A percentile compares a stretch with the other conserved stretches of the same genome.
phyloP scores from a whole-genome alignment of 352 stramenopile genomes.

The Blastocystis sp. region DNA sequence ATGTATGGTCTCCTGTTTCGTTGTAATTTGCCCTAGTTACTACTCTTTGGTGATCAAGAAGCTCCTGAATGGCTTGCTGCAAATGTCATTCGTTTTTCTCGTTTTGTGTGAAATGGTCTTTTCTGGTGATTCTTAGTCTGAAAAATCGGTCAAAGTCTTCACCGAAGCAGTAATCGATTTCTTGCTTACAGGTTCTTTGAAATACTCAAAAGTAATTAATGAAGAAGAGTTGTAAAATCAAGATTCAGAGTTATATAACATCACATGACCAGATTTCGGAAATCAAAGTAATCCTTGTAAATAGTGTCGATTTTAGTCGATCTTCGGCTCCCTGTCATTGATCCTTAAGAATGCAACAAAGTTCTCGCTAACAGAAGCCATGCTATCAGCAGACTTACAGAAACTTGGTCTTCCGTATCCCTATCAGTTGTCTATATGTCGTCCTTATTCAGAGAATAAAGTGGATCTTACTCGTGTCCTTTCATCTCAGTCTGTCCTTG shows the following conservation, averaged over 20 bases:
- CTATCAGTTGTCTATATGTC: constrained; percentile 33
- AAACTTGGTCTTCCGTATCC: constrained; percentile 11
- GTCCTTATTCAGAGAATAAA: constrained; percentile 54
- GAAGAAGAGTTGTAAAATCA: background rate
- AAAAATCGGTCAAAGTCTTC: constrained; percentile 31
- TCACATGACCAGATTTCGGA: constrained; percentile 21
- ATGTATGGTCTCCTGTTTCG: background rate
- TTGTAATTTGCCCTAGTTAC: background rate
- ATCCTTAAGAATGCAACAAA: constrained; percentile 33
- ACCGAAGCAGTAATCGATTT: constrained; percentile 46
- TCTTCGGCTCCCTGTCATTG: background rate
- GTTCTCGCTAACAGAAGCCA: constrained; percentile 32
- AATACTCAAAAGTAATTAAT: constrained; percentile 21
- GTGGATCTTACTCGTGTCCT: background rate
- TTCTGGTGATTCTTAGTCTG: constrained; percentile 2
- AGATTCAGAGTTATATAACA: constrained; percentile 1
- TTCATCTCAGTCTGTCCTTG: background rate
- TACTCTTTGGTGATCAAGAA: constrained; percentile 15
- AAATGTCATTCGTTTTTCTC: constrained; percentile 42
- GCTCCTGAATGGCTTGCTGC: constrained; percentile 21
- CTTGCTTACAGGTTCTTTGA: constrained; percentile 2
- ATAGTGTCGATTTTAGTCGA: background rate
- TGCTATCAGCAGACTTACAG: constrained; percentile 40
- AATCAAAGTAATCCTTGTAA: background rate
- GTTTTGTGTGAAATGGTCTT: background rate